Conservation (phyloP, 371 early-diverging fungal species). For the Apophysomyces sp. region DNA sequence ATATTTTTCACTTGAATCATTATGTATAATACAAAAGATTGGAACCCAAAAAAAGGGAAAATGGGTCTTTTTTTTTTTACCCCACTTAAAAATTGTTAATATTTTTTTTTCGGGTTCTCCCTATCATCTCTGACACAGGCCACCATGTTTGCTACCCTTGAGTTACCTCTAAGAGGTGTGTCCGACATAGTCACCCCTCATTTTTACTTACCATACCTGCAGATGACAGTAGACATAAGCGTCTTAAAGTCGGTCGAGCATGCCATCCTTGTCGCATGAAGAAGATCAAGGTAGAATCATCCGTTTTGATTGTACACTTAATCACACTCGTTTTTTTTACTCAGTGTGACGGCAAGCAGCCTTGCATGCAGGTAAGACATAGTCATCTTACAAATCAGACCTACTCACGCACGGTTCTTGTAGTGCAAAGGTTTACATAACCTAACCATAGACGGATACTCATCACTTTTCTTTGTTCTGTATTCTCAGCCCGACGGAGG, state of each 20-base stretch:
- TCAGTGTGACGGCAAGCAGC: slow-evolving; percentile 53
- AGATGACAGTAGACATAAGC: slow-evolving; percentile 49
- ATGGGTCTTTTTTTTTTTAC: too few relatives aligned
- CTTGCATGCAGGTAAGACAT: slow-evolving; percentile 51
- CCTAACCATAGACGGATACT: background rate
- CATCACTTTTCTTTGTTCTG: background rate
- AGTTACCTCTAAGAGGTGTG: slow-evolving; percentile 43
- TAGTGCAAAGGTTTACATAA: slow-evolving; percentile 46
- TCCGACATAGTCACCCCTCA: background rate
- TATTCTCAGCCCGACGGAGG: slow-evolving; percentile 37
- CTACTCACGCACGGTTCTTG: background rate
- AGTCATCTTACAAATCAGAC: too few relatives aligned
- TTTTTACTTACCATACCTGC: background rate
- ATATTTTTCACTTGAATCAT: too few relatives aligned
- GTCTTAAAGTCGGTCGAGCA: slow-evolving; percentile 47
- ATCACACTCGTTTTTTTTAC: background rate
- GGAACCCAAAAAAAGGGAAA: background rate
- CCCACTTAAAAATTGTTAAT: background rate
- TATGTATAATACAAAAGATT: too few relatives aligned
- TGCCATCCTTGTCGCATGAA: slow-evolving; percentile 52
- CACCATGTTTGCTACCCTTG: slow-evolving; percentile 46
- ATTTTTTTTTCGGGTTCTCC: background rate
- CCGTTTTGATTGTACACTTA: background rate
- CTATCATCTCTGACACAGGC: background rate
- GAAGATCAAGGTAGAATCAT: slow-evolving; percentile 42